Conservation (phyloP, 768 basidiomycete genomes). For the Trametes maxima region DNA sequence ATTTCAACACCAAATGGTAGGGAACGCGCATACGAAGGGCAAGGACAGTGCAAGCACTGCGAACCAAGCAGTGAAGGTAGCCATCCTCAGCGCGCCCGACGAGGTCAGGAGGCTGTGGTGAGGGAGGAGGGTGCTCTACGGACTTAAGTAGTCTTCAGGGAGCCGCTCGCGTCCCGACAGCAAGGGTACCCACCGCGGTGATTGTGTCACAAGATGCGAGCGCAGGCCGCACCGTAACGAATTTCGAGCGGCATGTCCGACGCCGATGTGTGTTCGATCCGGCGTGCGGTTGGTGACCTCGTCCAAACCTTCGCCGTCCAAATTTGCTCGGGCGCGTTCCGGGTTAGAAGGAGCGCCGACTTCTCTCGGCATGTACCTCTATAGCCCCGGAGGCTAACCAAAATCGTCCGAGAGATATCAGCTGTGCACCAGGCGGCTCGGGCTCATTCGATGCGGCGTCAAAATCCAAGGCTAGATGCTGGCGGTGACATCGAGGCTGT, state of each 20-base stretch:
- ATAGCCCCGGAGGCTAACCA: conserved; percentile 6
- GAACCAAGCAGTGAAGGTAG: conserved; percentile 10
- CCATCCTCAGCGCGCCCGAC: conserved; percentile 21
- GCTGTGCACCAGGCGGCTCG: background rate
- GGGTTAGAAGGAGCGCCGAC: conserved; percentile 4
- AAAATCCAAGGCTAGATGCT: background rate
- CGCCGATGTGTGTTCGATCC: conserved; percentile 8
- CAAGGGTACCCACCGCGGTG: background rate
- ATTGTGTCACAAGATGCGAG: conserved; percentile 12
- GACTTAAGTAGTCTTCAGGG: conserved; percentile 10
- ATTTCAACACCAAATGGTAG: no score
- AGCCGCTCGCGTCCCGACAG: conserved; percentile 12
- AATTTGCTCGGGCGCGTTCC: conserved; percentile 10
- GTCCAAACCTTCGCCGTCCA: conserved; percentile 6
- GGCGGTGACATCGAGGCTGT: conserved; percentile 7
- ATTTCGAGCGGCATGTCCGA: conserved; percentile 5
- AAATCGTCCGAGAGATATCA: background rate
- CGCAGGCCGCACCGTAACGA: background rate
- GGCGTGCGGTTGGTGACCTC: background rate
- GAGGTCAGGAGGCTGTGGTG: conserved; percentile 16
- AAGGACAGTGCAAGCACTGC: conserved; percentile 21
- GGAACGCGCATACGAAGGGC: conserved; percentile 2
- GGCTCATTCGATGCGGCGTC: background rate
- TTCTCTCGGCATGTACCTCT: conserved; percentile 12
- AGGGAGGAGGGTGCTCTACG: background rate